These are phyloP conservation scores for Penicillium parvum DNA, from an alignment of 495 filamentous ascomycete genomes.

Conservation along the genomic window DNA sequence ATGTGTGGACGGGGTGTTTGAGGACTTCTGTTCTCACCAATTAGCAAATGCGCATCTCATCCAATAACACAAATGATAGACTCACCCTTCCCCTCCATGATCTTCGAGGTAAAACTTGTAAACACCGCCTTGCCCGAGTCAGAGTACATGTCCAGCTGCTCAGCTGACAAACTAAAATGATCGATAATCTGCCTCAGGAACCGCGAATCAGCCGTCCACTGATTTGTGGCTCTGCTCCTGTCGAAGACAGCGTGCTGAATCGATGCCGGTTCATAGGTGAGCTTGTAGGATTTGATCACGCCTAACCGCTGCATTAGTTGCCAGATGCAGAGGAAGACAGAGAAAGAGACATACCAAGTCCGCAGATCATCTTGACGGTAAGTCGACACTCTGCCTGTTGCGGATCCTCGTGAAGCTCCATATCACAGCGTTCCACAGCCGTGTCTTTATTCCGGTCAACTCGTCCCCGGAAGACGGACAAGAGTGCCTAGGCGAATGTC, in stretches of 20 bases:
- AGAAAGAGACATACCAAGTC: slow-evolving; percentile 62
- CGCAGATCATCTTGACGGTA: slow-evolving; percentile 75
- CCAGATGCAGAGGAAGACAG: slow-evolving; percentile 3
- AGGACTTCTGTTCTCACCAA: slow-evolving; percentile 60
- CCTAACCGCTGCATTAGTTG: slow-evolving; percentile 54
- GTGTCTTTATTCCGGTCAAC: slow-evolving; percentile 69
- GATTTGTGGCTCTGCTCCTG: slow-evolving; percentile 59
- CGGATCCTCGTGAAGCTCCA: slow-evolving; percentile 69
- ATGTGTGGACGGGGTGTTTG: slow-evolving; percentile 91
- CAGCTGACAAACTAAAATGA: slow-evolving; percentile 85
- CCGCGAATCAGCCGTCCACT: slow-evolving; percentile 72
- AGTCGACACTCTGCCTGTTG: slow-evolving; percentile 73
- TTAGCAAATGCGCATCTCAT: too few species aligned
- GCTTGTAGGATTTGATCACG: slow-evolving; percentile 84
- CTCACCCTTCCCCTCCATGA: slow-evolving; percentile 74
- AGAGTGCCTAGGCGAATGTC: slow-evolving; percentile 49
- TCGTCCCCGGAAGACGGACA: slow-evolving; percentile 70
- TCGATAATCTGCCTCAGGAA: slow-evolving; percentile 81
- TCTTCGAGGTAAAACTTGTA: slow-evolving; percentile 93
- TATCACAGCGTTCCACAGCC: slow-evolving; percentile 81
- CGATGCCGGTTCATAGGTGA: slow-evolving; percentile 80
- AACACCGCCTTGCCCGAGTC: slow-evolving; percentile 70
- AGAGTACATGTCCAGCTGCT: slow-evolving; percentile 83
- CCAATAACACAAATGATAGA: not conserved
- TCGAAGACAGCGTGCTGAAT: slow-evolving; percentile 89